phyloP scores from a whole-genome alignment of 139 green algal genomes.

The Closterium sp. region DNA sequence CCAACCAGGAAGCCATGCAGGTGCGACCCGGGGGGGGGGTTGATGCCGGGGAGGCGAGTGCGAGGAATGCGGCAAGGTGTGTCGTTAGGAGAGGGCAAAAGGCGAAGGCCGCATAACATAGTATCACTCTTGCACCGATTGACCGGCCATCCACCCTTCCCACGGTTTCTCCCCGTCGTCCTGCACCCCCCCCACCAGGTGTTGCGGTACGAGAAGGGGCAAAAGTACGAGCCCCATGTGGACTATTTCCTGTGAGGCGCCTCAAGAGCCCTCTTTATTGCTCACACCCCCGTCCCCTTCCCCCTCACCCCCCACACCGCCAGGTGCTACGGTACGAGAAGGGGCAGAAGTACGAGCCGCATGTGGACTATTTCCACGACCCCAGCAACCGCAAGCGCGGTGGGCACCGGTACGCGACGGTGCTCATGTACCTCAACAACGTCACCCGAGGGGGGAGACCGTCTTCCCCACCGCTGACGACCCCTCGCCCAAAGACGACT shows the following conservation, averaged over 20 bases:
- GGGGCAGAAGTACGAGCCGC: slow-evolving; percentile 82
- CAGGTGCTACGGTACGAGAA: slow-evolving; percentile 81
- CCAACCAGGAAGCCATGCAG: slow-evolving; percentile 73
- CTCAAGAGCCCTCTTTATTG: too few relatives aligned
- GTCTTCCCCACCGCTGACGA: slow-evolving; percentile 45
- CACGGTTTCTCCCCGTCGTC: too few relatives aligned
- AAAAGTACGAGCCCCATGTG: background rate
- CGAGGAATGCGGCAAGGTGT: too few relatives aligned
- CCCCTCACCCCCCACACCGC: slow-evolving; percentile 25
- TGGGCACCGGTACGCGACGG: slow-evolving; percentile 75
- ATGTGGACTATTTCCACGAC: slow-evolving; percentile 85
- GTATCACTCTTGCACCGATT: too few relatives aligned
- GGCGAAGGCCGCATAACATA: too few relatives aligned
- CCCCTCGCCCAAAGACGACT: slow-evolving; percentile 20
- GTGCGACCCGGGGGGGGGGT: background rate
- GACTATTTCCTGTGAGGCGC: too few relatives aligned
- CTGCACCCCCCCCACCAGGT: background rate
- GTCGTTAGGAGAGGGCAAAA: too few relatives aligned
- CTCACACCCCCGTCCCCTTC: too few relatives aligned
- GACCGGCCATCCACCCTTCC: too few relatives aligned
- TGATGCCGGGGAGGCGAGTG: background rate
- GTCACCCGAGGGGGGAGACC: slow-evolving; percentile 57
- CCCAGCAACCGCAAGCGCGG: slow-evolving; percentile 67
- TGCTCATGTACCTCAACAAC: slow-evolving; percentile 79
- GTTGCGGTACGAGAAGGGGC: background rate